Conservation (phyloP, 495 filamentous ascomycete species). For the Xylaria palmicola region DNA sequence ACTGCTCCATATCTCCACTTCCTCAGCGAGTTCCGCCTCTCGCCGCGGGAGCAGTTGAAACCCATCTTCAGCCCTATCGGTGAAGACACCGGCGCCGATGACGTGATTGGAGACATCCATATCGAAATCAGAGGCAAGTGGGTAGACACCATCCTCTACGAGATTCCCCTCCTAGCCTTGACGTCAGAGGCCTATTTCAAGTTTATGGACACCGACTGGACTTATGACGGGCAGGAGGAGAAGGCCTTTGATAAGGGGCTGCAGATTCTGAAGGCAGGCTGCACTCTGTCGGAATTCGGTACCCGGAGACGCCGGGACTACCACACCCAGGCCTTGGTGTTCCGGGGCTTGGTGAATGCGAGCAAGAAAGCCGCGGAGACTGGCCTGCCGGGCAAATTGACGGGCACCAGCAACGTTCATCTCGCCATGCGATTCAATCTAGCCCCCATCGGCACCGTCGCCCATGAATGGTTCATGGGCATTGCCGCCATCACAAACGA, state of each 20-base stretch:
- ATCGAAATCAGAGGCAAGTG: constrained; percentile 77
- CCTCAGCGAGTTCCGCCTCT: constrained; percentile 75
- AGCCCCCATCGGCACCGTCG: constrained; percentile 85
- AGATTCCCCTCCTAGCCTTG: constrained; percentile 89
- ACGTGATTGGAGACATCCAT: constrained; percentile 70
- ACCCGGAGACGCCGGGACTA: constrained; percentile 87
- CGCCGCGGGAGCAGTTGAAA: constrained; percentile 74
- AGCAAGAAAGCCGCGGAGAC: constrained; percentile 61
- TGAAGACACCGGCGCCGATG: constrained; percentile 62
- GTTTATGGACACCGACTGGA: constrained; percentile 90
- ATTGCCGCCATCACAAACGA: constrained; percentile 88
- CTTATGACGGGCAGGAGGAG: constrained; percentile 78
- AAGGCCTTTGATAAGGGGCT: constrained; percentile 76
- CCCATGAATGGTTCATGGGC: constrained; percentile 99
- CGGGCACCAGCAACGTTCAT: constrained; percentile 94
- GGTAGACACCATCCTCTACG: constrained; percentile 96
- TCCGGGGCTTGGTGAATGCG: constrained; percentile 76
- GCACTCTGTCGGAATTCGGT: constrained; percentile 91
- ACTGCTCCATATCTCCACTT: constrained; percentile 73
- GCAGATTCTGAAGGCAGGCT: constrained; percentile 74
- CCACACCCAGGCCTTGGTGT: constrained; percentile 87
- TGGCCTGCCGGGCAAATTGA: constrained; percentile 67
- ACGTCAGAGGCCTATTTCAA: constrained; percentile 96
- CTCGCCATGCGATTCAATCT: constrained; percentile 89
- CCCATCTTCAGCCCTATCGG: constrained; percentile 63